phyloP scores from a whole-genome alignment of 2,329 filamentous ascomycete species.

The Neophaeococcomyces aloes region DNA sequence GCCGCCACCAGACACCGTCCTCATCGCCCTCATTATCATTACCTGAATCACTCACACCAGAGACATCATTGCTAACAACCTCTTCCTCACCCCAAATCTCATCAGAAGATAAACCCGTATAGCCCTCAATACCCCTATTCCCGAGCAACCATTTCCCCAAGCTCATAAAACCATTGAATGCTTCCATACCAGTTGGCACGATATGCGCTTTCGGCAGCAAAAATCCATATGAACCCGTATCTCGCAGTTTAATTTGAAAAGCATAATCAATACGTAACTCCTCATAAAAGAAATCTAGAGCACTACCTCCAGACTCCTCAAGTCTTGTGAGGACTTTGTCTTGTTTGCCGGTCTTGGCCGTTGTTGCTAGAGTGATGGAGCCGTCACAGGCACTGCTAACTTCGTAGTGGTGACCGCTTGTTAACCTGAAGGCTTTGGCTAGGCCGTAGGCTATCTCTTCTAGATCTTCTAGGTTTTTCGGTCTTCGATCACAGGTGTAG shows the following conservation, averaged over 20 bases:
- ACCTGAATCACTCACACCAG: not conserved
- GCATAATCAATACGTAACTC: constrained; percentile 71
- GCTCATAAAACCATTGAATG: constrained; percentile 71
- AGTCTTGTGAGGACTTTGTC: constrained; percentile 42
- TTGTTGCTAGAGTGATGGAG: constrained; percentile 39
- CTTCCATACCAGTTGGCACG: constrained; percentile 77
- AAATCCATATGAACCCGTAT: constrained; percentile 91
- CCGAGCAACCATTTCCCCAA: constrained; percentile 67
- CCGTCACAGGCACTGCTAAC: constrained; percentile 82
- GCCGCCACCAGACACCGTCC: constrained; percentile 3
- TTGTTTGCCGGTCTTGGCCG: constrained; percentile 24
- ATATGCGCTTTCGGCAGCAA: constrained; percentile 79
- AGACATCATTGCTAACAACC: constrained; percentile 1
- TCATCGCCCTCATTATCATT: constrained; percentile 2
- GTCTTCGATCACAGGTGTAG: constrained; percentile 66
- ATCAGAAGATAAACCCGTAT: constrained; percentile 5
- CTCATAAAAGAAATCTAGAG: constrained; percentile 92
- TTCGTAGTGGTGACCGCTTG: constrained; percentile 63
- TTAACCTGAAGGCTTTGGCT: constrained; percentile 76
- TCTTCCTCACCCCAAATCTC: constrained; percentile 5
- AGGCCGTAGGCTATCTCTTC: constrained; percentile 82
- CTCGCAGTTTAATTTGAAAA: constrained; percentile 86
- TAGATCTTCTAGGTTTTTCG: constrained; percentile 81
- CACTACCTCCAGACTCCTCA: constrained; percentile 70
- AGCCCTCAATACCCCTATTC: constrained; percentile 20